phyloP scores from a whole-genome alignment of 1,139 yeast species.

The Chernovozyma sophiae-reginae region DNA sequence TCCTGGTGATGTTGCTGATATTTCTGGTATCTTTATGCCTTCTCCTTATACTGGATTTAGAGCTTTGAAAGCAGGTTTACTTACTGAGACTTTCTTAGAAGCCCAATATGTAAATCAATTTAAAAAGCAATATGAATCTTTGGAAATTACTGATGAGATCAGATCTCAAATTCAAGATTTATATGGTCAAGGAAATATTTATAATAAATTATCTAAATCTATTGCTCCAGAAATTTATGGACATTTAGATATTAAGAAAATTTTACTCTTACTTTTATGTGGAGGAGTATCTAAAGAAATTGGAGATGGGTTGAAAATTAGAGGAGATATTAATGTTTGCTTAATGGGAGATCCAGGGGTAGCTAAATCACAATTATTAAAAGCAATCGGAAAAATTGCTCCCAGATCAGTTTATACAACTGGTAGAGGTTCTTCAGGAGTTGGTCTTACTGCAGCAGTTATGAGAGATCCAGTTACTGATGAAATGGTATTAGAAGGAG shows the following conservation, averaged over 20 bases:
- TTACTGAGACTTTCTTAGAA: constrained; percentile 91
- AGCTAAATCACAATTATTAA: constrained; percentile 93
- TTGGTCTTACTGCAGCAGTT: constrained; percentile 98
- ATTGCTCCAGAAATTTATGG: constrained; percentile 99
- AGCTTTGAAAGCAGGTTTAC: constrained; percentile 85
- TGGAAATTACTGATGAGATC: constrained; percentile 55
- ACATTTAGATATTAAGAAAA: constrained; percentile 89
- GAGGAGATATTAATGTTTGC: constrained; percentile 96
- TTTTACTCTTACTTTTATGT: constrained; percentile 73
- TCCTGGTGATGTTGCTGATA: constrained; percentile 95
- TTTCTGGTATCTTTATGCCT: constrained; percentile 89
- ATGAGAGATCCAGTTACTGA: constrained; percentile 98
- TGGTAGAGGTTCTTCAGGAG: constrained; percentile 98
- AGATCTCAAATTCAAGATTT: constrained; percentile 54
- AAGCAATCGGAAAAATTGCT: constrained; percentile 87
- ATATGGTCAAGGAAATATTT: constrained; percentile 58
- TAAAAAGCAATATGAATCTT: constrained; percentile 77
- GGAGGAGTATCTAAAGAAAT: constrained; percentile 95
- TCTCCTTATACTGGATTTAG: constrained; percentile 93
- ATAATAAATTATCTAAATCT: constrained; percentile 76
- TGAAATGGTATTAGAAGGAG: constrained; percentile 98
- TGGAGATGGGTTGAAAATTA: constrained; percentile 94
- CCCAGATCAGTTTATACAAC: constrained; percentile 98
- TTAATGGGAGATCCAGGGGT: constrained; percentile 99
- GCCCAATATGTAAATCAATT: constrained; percentile 85